Evolutionary conservation across 345 rosid species (phyloP).

Genomic region (Populus nigra): DNA sequence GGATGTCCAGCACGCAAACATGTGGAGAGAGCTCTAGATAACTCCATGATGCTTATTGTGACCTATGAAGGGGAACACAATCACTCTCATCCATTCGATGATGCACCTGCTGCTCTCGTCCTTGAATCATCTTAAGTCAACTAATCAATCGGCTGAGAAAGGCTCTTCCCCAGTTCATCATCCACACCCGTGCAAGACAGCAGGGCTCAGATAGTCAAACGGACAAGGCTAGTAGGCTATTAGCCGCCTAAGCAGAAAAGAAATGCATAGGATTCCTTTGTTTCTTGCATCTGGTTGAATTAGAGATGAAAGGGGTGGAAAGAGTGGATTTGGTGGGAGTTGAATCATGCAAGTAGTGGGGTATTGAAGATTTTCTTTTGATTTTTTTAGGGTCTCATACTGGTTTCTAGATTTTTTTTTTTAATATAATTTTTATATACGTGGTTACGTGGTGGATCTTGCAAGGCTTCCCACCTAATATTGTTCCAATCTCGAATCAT

Average conservation of each 20-base stretch:
- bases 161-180: not conserved
- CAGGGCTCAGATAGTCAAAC: constrained; percentile 25
- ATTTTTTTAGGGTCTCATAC: constrained; percentile 3
- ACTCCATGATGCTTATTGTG: constrained; percentile 71
- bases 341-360: constrained; percentile 45
- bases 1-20: constrained; percentile 95
- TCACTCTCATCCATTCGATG: constrained; percentile 40
- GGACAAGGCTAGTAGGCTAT: constrained; percentile 12
- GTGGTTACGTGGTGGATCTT: constrained; percentile 31
- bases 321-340: constrained; percentile 44
- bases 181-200: constrained; percentile 8
- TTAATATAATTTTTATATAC: not conserved
- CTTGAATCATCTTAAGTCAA: constrained; percentile 56
- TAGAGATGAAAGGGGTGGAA: not conserved
- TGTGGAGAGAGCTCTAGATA: constrained; percentile 81
- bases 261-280: constrained; percentile 33
- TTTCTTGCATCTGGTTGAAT: constrained; percentile 22
- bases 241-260: constrained; percentile 14
- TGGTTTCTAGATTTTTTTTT: constrained; percentile 5
- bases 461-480: constrained; percentile 26
- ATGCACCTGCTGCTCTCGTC: constrained; percentile 39
- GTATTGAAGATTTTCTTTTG: not conserved
- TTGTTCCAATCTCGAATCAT: constrained; percentile 31
- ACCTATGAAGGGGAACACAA: constrained; percentile 89
- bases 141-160: constrained; percentile 10